Base-by-base conservation (phyloP, 2,329 filamentous ascomycete species). In the Monosporascus sp. region DNA sequence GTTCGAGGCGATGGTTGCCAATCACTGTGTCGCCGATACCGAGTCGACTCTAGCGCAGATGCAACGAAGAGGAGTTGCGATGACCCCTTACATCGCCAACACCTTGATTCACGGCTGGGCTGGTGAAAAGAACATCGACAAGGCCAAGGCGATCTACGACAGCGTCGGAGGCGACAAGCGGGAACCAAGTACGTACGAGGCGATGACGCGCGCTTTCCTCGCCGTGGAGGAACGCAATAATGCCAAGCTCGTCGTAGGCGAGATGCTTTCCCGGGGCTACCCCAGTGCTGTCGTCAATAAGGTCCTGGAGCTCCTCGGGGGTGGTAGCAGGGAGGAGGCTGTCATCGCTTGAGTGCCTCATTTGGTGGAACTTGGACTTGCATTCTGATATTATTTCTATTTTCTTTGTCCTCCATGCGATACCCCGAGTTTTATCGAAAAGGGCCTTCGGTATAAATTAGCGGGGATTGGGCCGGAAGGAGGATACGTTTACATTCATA, bases 51-150 rank as follows among this genome's bases (percentile, higher is more conserved):
- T 97, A 19, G 73, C 75, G 22, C 80, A 90, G 61, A 97, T 99
- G 94, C 79, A 78, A 52, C 71, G 75, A 49, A 84, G 83, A 55
- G 76, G 84, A 38, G 86, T 99, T 11, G 87, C 91, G 64, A 85
- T 97, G 78, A 97, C 94, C 2, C 88, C 94, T 0, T 99, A 99
- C 74, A 97, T 99, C 67, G 94, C 94, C 67, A 99, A 99, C 76
- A 96, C 93, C 6, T 80, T 99, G 46, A 97, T 99, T 66, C 92
- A 97, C 67, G 94, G 94, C 59, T 99, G 94, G 93, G 90, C 93
- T 22, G 82, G 87, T 16, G 88, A 89, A 69, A 87, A 88, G 72
- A 82, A 95, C 59, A 88, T 97, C 45, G 73, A 76, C 56, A 92
- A 91, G 71, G 90, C 91, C 19, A 84, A 86, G 66, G 75, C 81